phyloP scores from a whole-genome alignment of 2,329 filamentous ascomycete genomes.

The Anisogramma anomala region DNA sequence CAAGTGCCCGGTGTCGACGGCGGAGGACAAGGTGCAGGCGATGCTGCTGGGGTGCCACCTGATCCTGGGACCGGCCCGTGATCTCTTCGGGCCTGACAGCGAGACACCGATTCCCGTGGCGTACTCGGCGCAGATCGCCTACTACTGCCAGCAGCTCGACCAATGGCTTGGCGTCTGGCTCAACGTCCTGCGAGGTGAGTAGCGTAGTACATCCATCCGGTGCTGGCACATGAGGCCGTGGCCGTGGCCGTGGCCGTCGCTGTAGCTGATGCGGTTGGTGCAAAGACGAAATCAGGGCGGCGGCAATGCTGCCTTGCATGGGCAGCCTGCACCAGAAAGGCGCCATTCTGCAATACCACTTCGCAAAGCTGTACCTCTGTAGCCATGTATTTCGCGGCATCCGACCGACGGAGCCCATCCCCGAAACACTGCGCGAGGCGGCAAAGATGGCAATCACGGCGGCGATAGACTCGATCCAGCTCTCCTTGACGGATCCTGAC shows the following conservation, averaged over 20 bases:
- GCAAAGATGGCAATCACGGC: slow-evolving; percentile 17
- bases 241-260: too few species aligned
- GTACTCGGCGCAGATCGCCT: slow-evolving; percentile 35
- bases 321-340: slow-evolving; percentile 24
- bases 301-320: too few species aligned
- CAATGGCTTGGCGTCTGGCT: slow-evolving; percentile 29
- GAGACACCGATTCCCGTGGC: slow-evolving; percentile 38
- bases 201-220: slow-evolving; percentile 18
- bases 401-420: slow-evolving; percentile 2
- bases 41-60: slow-evolving; percentile 47
- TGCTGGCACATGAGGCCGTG: too few species aligned
- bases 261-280: too few species aligned
- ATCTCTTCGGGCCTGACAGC: slow-evolving; percentile 44
- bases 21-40: slow-evolving; percentile 43
- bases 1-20: slow-evolving; percentile 36
- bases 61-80: slow-evolving; percentile 42
- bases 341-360: slow-evolving; percentile 22
- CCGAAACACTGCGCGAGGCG: slow-evolving; percentile 9
- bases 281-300: too few species aligned
- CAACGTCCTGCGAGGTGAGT: slow-evolving; percentile 20
- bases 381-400: slow-evolving; percentile 22
- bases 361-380: slow-evolving; percentile 23
- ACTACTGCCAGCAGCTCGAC: slow-evolving; percentile 25
- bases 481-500: slow-evolving; percentile 25
- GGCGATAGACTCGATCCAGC: slow-evolving; percentile 27